A percentile compares a stretch with the other conserved stretches of the same genome.
phyloP scores from a whole-genome alignment of 23 red algal genomes.

The Cyanidiococcus yangmingshanensis region DNA sequence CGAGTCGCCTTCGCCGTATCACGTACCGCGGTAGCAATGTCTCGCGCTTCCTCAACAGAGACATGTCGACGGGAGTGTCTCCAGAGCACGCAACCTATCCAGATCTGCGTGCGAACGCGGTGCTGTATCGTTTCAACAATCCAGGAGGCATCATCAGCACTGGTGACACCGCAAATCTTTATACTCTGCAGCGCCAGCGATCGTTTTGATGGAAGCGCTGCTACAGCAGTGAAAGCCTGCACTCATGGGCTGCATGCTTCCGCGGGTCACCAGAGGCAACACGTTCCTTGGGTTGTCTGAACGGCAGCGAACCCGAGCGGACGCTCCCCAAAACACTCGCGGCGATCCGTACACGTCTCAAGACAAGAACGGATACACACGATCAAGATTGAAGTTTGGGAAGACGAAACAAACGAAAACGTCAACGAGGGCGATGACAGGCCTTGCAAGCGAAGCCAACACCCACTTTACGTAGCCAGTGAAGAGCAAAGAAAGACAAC shows the following conservation, averaged over 20 bases:
- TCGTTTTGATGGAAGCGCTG: not conserved
- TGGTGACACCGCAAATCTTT: slow-evolving; percentile 53
- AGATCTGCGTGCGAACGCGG: slow-evolving; percentile 16
- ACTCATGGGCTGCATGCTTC: not conserved
- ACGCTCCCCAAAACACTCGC: no score
- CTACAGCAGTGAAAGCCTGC: not conserved
- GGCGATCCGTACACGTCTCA: no score
- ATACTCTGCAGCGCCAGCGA: slow-evolving; percentile 22
- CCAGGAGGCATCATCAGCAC: slow-evolving; percentile 39
- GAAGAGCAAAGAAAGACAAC: no score
- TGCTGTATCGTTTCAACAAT: not conserved
- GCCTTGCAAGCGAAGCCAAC: no score
- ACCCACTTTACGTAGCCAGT: no score
- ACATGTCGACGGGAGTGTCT: slow-evolving; percentile 42
- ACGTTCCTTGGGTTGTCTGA: no score
- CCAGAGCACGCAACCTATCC: slow-evolving; percentile 67
- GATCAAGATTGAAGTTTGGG: no score
- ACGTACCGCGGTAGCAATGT: slow-evolving; percentile 36
- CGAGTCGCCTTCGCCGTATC: slow-evolving; percentile 12
- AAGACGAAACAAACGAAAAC: no score
- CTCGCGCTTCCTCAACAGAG: slow-evolving; percentile 1
- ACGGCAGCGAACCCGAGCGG: no score
- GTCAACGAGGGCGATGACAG: no score
- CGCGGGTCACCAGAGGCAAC: no score
- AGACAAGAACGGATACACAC: no score